Evolutionary conservation across 75 land plant species (phyloP).

Genomic region (Selaginella moellendorffii): DNA sequence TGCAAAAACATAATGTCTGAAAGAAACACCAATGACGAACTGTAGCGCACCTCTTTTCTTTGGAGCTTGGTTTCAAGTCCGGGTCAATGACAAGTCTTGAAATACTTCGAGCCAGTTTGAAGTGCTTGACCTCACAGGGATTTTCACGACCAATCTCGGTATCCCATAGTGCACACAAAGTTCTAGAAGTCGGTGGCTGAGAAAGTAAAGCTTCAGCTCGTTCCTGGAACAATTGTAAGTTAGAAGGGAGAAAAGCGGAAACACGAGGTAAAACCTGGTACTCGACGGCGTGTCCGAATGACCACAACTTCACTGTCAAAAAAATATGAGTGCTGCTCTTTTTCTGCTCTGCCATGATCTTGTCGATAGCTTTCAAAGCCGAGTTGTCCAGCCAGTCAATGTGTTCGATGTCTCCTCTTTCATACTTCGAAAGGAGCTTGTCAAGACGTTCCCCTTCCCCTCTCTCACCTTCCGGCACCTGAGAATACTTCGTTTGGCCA

Average conservation of each 20-base stretch:
- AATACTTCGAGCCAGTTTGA: slow-evolving; percentile 88
- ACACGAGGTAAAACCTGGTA: too few relatives aligned
- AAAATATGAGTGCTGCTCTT: slow-evolving; percentile 46
- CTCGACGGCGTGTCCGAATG: slow-evolving; percentile 87
- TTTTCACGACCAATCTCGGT: slow-evolving; percentile 81
- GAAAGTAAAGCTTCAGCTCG: too few relatives aligned
- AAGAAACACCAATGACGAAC: not conserved
- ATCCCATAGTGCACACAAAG: slow-evolving; percentile 93
- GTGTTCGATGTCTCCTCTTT: slow-evolving; percentile 79
- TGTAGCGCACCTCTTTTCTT: too few relatives aligned
- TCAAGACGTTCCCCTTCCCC: slow-evolving; percentile 85
- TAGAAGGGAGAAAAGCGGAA: too few relatives aligned
- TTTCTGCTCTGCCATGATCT: slow-evolving; percentile 52
- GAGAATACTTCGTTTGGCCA: too few relatives aligned
- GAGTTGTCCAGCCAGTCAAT: slow-evolving; percentile 90
- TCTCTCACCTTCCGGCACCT: slow-evolving; percentile 83
- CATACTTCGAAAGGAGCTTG: slow-evolving; percentile 78
- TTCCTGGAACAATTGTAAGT: slow-evolving; percentile 55
- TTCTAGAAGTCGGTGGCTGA: slow-evolving; percentile 63
- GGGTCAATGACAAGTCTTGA: slow-evolving; percentile 76
- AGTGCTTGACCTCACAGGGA: slow-evolving; percentile 92
- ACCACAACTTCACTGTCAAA: slow-evolving; percentile 61
- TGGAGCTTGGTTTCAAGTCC: slow-evolving; percentile 76
- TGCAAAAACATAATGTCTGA: slow-evolving; percentile 14
- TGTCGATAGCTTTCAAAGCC: slow-evolving; percentile 60